Percentiles rank a stretch among this genome's conserved stretches.
These are phyloP conservation scores for Cylindrotheca fusiformis DNA, from an alignment of 108 stramenopile species.

Conservation along the genomic window DNA sequence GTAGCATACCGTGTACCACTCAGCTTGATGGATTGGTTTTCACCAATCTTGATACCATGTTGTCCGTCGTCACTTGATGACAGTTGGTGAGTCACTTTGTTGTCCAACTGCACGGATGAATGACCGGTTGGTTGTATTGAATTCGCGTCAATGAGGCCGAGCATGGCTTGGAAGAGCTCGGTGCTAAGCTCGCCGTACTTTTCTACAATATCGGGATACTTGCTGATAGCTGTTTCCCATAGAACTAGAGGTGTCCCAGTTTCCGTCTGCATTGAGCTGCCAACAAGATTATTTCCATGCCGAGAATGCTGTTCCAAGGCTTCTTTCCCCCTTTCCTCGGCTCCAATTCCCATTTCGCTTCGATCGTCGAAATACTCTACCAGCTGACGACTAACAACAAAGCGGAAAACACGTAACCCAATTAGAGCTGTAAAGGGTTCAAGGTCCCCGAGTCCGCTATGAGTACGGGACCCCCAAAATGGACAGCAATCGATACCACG, in stretches of 20 bases:
- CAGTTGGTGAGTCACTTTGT: not conserved
- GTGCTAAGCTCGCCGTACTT: slow-evolving; percentile 75
- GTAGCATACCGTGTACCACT: slow-evolving; percentile 17
- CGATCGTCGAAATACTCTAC: not conserved
- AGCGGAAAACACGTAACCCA: slow-evolving; percentile 61
- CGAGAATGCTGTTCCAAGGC: slow-evolving; percentile 11
- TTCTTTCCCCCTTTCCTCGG: too few relatives aligned
- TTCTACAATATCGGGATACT: slow-evolving; percentile 70
- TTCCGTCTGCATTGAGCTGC: not conserved
- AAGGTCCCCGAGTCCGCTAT: slow-evolving; percentile 72
- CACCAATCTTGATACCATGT: not conserved
- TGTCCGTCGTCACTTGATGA: not conserved
- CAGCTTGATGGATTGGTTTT: slow-evolving; percentile 18
- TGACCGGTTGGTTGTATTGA: not conserved
- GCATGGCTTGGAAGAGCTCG: slow-evolving; percentile 80
- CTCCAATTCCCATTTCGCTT: not conserved
- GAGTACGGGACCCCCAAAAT: slow-evolving; percentile 55
- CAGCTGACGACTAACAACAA: slow-evolving; percentile 28
- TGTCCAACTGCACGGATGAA: not conserved
- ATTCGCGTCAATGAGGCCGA: slow-evolving; percentile 51
- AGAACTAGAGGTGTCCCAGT: slow-evolving; percentile 56
- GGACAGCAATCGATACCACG: not conserved
- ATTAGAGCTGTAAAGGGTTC: slow-evolving; percentile 76
- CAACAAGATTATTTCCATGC: slow-evolving; percentile 17
- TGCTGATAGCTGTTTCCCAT: slow-evolving; percentile 68